phyloP scores from a whole-genome alignment of 306 rosid species.

The Leucaena leucocephala region DNA sequence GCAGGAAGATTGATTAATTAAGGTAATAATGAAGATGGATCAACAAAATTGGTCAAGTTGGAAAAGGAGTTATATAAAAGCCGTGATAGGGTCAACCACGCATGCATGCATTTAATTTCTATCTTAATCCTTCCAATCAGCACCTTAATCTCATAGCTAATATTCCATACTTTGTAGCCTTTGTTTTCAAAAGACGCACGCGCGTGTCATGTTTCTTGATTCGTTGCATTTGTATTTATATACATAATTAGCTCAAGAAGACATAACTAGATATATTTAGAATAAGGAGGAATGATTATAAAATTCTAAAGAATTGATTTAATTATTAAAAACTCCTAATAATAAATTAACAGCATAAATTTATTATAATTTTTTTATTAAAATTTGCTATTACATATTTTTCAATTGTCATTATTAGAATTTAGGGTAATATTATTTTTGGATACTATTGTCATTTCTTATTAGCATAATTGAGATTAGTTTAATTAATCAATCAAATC shows the following conservation, averaged over 20 bases:
- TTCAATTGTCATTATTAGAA: too few relatives aligned
- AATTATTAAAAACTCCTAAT: too few relatives aligned
- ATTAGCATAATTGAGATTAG: too few relatives aligned
- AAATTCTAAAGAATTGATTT: too few relatives aligned
- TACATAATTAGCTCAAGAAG: too few relatives aligned
- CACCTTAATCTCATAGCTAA: not conserved
- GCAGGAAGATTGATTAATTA: not conserved
- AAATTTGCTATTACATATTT: too few relatives aligned
- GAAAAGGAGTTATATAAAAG: not conserved
- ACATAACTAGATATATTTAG: too few relatives aligned
- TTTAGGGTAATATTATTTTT: too few relatives aligned
- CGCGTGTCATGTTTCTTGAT: not conserved
- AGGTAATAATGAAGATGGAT: not conserved
- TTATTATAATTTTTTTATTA: too few relatives aligned
- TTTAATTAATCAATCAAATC: not conserved
- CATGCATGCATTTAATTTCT: not conserved
- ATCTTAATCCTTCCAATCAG: not conserved
- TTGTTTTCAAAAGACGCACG: not conserved
- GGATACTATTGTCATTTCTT: too few relatives aligned
- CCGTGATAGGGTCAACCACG: slow-evolving; percentile 23
- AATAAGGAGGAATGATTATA: too few relatives aligned
- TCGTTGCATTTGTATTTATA: not conserved
- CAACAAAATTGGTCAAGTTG: slow-evolving; percentile 1
- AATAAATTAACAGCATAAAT: too few relatives aligned
- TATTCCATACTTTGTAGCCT: not conserved